Evolutionary conservation across 169 alveolate species (phyloP).

Genomic region (Eimeria tenella): DNA sequence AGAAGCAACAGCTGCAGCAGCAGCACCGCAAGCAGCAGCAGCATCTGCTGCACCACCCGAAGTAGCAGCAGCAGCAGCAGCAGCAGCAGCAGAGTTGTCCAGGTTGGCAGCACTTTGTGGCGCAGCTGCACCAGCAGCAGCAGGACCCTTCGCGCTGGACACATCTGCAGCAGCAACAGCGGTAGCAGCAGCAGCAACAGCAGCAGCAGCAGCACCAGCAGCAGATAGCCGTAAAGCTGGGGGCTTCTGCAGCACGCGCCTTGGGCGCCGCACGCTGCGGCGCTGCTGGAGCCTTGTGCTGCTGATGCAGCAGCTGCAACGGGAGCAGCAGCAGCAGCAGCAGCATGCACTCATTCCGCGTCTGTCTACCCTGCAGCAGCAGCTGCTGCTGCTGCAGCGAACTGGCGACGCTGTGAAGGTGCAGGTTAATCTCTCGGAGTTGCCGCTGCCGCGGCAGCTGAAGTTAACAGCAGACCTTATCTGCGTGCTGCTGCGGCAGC

Average conservation of each 20-base stretch:
- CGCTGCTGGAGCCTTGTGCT: conserved; percentile 39
- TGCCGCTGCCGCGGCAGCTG: conserved; percentile 65
- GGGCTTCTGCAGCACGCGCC: not conserved
- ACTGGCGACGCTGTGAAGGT: conserved; percentile 8
- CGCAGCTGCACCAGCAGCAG: not conserved
- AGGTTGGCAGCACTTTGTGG: not conserved
- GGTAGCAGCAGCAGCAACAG: conserved; percentile 3
- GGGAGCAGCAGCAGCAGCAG: conserved; percentile 53
- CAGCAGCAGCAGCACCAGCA: conserved; percentile 23
- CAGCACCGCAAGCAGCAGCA: not conserved
- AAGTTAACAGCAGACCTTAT: not conserved
- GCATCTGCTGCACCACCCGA: not conserved
- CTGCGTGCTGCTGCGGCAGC: conserved; percentile 14
- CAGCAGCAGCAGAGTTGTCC: not conserved
- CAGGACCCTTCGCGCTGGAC: not conserved
- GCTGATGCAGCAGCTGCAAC: conserved; percentile 62
- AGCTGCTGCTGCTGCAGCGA: conserved; percentile 66
- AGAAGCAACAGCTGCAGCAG: conserved; percentile 1
- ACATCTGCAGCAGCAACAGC: not conserved
- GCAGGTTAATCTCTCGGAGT: not conserved
- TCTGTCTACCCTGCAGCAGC: conserved; percentile 59
- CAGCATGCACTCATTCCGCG: not conserved
- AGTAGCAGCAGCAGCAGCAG: conserved; percentile 9
- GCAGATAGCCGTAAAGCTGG: not conserved
- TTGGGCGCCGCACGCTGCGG: conserved; percentile 18